These are phyloP conservation scores for Stemphylium beticola DNA, from an alignment of 2,329 filamentous ascomycete species.

Conservation along the genomic window DNA sequence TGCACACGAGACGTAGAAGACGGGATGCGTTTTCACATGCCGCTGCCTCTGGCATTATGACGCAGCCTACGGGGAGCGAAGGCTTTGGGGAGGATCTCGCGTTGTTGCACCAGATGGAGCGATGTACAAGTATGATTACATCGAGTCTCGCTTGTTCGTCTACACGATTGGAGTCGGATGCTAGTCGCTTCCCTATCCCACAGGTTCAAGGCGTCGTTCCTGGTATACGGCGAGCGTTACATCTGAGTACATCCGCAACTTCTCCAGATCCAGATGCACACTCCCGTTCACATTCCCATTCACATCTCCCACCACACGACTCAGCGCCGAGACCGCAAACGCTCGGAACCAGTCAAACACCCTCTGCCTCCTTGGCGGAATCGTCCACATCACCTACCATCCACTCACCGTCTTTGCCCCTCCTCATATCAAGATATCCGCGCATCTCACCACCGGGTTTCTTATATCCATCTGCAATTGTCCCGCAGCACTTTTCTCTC, in stretches of 20 bases:
- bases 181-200: neutral
- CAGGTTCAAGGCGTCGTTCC: conserved; percentile 6
- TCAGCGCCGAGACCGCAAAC: too few relatives aligned
- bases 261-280: neutral
- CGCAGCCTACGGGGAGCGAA: too few relatives aligned
- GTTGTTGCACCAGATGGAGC: neutral
- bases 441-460: conserved; percentile 13
- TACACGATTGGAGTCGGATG: neutral
- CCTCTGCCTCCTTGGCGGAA: too few relatives aligned
- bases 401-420: neutral
- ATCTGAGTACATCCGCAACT: neutral
- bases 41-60: too few relatives aligned
- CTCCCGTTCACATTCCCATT: neutral
- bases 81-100: too few relatives aligned
- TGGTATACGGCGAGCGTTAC: neutral
- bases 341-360: too few relatives aligned
- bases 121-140: neutral
- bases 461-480: conserved; percentile 13
- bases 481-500: neutral
- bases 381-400: neutral
- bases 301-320: neutral
- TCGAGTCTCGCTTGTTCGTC: neutral
- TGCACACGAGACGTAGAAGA: too few relatives aligned
- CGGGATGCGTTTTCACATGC: too few relatives aligned
- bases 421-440: conserved; percentile 1